Evolutionary conservation across 2,329 filamentous ascomycete genomes (phyloP).

Genomic region (Chaetomiaceae sp.): DNA sequence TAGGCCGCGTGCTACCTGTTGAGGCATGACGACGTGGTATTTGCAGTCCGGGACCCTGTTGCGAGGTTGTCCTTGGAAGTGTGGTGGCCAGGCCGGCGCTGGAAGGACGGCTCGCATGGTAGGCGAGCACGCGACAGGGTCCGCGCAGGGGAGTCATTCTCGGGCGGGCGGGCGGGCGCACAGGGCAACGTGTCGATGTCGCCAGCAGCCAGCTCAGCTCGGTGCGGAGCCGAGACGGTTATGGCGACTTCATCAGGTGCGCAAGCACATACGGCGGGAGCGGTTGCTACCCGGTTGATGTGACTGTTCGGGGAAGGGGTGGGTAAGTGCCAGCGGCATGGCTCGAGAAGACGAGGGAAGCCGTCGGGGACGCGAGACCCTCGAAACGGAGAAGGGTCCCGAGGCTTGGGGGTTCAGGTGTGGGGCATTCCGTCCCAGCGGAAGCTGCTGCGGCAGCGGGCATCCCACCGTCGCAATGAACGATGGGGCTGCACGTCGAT

Average conservation of each 20-base stretch:
- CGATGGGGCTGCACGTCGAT: too few relatives aligned
- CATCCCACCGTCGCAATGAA: too few relatives aligned
- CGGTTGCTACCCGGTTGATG: too few relatives aligned
- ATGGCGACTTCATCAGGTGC: conserved; percentile 18
- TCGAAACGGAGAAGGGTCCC: conserved; percentile 8
- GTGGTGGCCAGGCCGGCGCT: conserved; percentile 8
- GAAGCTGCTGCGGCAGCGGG: background rate
- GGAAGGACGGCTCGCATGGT: conserved; percentile 8
- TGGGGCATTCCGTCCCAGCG: background rate
- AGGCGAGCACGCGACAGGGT: conserved; percentile 13
- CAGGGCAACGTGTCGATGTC: conserved; percentile 4
- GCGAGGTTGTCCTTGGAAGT: background rate
- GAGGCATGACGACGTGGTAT: conserved; percentile 19
- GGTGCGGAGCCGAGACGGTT: conserved; percentile 11
- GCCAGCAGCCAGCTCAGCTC: conserved; percentile 21
- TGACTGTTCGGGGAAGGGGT: too few relatives aligned
- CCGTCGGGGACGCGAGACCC: background rate
- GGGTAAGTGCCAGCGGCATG: background rate
- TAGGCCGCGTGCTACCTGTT: conserved; percentile 24
- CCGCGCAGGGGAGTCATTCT: conserved; percentile 18
- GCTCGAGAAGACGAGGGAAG: background rate
- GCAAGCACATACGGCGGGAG: background rate
- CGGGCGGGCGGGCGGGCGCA: background rate
- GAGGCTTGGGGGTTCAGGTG: background rate
- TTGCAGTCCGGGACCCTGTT: conserved; percentile 2